These are phyloP conservation scores for Guadua angustifolia DNA, from an alignment of 176 grass and related monocot genomes.

Conservation along the genomic window DNA sequence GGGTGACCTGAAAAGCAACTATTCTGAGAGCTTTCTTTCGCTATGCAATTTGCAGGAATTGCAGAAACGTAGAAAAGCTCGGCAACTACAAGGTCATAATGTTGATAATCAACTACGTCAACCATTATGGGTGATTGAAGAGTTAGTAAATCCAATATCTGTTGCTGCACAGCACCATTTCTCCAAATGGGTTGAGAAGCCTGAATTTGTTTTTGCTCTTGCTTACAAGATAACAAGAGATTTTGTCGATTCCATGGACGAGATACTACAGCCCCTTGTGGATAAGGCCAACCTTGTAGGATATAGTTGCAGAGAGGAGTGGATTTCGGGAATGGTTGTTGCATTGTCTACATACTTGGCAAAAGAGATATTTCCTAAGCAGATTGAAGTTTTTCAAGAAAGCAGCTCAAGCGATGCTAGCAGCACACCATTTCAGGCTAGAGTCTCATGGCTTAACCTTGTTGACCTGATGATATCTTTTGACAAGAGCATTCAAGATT, in stretches of 20 bases:
- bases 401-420: slow-evolving; percentile 42
- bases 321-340: slow-evolving; percentile 76
- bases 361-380: slow-evolving; percentile 84
- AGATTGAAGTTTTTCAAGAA: slow-evolving; percentile 74
- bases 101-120: slow-evolving; percentile 60
- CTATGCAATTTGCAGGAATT: slow-evolving; percentile 87
- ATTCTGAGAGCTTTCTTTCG: slow-evolving; percentile 85
- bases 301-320: slow-evolving; percentile 96
- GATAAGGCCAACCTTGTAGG: slow-evolving; percentile 93
- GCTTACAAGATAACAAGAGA: slow-evolving; percentile 85
- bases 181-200: slow-evolving; percentile 88
- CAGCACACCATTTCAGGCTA: slow-evolving; percentile 42
- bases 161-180: slow-evolving; percentile 65
- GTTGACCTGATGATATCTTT: slow-evolving; percentile 95
- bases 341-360: slow-evolving; percentile 79
- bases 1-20: slow-evolving; percentile 75
- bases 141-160: slow-evolving; percentile 86
- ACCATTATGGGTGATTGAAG: slow-evolving; percentile 94
- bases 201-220: slow-evolving; percentile 92
- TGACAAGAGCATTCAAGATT: slow-evolving; percentile 78
- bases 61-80: slow-evolving; percentile 77
- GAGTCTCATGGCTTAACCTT: slow-evolving; percentile 80
- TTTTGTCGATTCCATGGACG: slow-evolving; percentile 88
- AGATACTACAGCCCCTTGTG: slow-evolving; percentile 89
- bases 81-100: slow-evolving; percentile 74